A percentile compares a stretch with the other conserved stretches of the same genome.
phyloP scores from a whole-genome alignment of 192 early-diverging fungal species.

The Tieghemiomyces parasiticus region DNA sequence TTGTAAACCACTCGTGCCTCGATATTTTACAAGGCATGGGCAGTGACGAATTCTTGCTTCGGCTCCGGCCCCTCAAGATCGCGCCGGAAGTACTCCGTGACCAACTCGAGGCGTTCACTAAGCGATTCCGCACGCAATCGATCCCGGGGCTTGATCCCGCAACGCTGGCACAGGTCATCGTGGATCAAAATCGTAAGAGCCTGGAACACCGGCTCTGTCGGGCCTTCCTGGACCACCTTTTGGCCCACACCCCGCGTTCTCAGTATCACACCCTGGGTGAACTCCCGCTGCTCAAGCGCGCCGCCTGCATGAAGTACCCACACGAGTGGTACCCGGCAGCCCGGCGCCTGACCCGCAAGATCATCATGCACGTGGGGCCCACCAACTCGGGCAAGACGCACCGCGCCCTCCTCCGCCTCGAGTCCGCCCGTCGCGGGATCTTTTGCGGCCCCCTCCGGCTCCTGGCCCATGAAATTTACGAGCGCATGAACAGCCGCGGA shows the following conservation, averaged over 20 bases:
- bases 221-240: conserved; percentile 9
- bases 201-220: background rate
- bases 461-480: conserved; percentile 86
- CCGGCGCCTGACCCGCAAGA: conserved; percentile 57
- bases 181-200: background rate
- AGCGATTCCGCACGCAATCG: background rate
- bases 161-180: background rate
- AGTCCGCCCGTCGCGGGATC: conserved; percentile 41
- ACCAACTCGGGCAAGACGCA: conserved; percentile 98
- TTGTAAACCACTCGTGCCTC: too few relatives aligned
- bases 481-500: conserved; percentile 60
- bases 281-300: background rate
- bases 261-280: background rate
- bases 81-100: background rate
- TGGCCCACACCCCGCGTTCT: background rate
- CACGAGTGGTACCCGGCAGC: conserved; percentile 64
- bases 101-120: background rate
- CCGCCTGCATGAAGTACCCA: conserved; percentile 29
- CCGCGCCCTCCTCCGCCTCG: conserved; percentile 60
- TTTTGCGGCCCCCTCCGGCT: conserved; percentile 87
- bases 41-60: background rate
- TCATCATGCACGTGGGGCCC: conserved; percentile 89
- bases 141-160: background rate
- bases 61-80: background rate
- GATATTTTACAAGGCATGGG: too few relatives aligned